Conservation (phyloP, 2,329 filamentous ascomycete species). For the Verticillium dahliae region DNA sequence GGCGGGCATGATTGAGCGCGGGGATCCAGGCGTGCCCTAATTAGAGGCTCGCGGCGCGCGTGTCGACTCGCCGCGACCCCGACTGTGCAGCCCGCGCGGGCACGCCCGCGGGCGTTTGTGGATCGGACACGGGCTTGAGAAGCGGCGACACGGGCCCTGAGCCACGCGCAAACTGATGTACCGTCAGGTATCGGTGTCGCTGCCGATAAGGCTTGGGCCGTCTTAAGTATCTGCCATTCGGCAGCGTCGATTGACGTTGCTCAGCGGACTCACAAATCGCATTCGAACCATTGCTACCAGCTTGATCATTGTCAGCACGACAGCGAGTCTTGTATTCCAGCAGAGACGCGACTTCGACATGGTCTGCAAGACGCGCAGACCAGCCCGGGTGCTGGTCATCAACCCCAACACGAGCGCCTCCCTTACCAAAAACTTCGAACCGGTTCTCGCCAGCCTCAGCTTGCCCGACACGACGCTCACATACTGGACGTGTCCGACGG, state of each 20-base stretch:
- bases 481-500: constrained; percentile 10
- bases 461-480: constrained; percentile 3
- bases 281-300: background rate
- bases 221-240: background rate
- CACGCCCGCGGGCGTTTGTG: background rate
- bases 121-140: background rate
- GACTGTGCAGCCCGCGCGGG: background rate
- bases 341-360: background rate
- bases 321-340: too few relatives aligned
- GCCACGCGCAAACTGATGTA: background rate
- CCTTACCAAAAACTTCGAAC: constrained; percentile 6
- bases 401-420: constrained; percentile 8
- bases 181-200: background rate
- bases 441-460: constrained; percentile 4
- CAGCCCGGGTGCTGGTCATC: constrained; percentile 7
- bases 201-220: background rate
- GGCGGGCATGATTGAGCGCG: background rate
- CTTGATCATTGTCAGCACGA: background rate
- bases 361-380: background rate
- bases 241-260: constrained; percentile 3
- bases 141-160: background rate
- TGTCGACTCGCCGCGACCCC: background rate
- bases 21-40: background rate
- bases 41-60: background rate
- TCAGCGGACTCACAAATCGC: background rate